phyloP scores from a whole-genome alignment of 805 yeast species.

The Yamadazyma philogaea region DNA sequence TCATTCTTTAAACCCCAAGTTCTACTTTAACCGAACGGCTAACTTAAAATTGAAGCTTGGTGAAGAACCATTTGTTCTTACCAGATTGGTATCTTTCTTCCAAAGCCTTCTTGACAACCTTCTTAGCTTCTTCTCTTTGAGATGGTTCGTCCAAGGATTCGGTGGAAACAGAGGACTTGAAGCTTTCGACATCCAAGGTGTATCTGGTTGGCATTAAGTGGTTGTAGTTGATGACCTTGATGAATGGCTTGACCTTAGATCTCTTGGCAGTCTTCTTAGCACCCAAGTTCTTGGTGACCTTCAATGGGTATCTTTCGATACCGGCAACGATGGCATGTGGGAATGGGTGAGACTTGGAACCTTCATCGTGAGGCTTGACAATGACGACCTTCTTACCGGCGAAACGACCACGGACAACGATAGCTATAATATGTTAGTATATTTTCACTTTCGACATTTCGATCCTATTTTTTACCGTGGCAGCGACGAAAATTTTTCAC shows the following conservation, averaged over 20 bases:
- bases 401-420: slow-evolving; percentile 99
- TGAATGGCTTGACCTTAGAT: slow-evolving; percentile 98
- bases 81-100: slow-evolving; percentile 99
- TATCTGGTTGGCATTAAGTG: slow-evolving; percentile 99
- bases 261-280: slow-evolving; percentile 96
- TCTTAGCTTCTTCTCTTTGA: slow-evolving; percentile 98
- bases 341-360: slow-evolving; percentile 97
- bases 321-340: slow-evolving; percentile 99
- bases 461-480: neutral
- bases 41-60: slow-evolving; percentile 85
- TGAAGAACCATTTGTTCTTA: slow-evolving; percentile 99
- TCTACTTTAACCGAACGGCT: neutral
- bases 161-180: slow-evolving; percentile 86
- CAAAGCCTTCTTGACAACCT: slow-evolving; percentile 97
- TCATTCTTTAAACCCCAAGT: slow-evolving; percentile 9
- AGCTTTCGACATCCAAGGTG: slow-evolving; percentile 93
- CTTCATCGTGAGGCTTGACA: slow-evolving; percentile 97
- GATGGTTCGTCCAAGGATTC: slow-evolving; percentile 97
- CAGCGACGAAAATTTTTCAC: neutral
- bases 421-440: slow-evolving; percentile 61
- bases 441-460: neutral
- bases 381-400: slow-evolving; percentile 99
- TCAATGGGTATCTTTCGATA: slow-evolving; percentile 96
- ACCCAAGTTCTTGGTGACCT: slow-evolving; percentile 92
- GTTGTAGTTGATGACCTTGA: slow-evolving; percentile 99